phyloP scores from a whole-genome alignment of 495 filamentous ascomycete species.

The Hypoxylon intermedium region DNA sequence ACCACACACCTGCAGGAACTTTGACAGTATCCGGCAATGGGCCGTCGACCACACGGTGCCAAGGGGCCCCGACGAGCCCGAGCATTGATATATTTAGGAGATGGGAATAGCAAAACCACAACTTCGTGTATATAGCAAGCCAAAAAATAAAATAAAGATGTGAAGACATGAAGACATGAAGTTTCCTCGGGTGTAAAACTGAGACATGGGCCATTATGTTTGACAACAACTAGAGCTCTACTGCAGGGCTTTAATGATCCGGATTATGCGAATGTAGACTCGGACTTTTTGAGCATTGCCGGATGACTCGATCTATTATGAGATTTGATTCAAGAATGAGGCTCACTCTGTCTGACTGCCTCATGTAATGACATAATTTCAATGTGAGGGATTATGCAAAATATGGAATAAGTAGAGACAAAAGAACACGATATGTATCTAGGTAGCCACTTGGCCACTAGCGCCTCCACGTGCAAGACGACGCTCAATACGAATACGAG shows the following conservation, averaged over 20 bases:
- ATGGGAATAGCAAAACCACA: constrained; percentile 1
- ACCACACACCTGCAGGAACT: constrained; percentile 58
- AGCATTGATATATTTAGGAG: constrained; percentile 25
- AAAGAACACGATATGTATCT: background rate
- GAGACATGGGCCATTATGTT: constrained; percentile 1
- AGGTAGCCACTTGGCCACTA: background rate
- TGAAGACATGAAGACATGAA: background rate
- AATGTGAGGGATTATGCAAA: too few species aligned
- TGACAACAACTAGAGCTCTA: too few species aligned
- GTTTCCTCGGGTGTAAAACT: background rate
- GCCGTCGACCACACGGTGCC: constrained; percentile 57
- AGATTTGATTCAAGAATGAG: constrained; percentile 16
- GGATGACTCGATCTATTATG: constrained; percentile 12
- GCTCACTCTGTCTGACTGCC: too few species aligned
- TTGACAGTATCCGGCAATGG: constrained; percentile 57
- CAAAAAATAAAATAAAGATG: background rate
- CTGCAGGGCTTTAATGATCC: constrained; percentile 2
- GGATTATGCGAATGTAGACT: background rate
- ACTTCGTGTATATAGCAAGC: constrained; percentile 1
- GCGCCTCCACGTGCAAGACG: constrained; percentile 14
- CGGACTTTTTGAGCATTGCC: background rate
- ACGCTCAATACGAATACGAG: constrained; percentile 34
- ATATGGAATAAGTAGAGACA: too few species aligned
- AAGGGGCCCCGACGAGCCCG: constrained; percentile 41
- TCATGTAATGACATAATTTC: too few species aligned